Base-by-base conservation (phyloP, 2,329 filamentous ascomycete species). In the Lachnellula arida region DNA sequence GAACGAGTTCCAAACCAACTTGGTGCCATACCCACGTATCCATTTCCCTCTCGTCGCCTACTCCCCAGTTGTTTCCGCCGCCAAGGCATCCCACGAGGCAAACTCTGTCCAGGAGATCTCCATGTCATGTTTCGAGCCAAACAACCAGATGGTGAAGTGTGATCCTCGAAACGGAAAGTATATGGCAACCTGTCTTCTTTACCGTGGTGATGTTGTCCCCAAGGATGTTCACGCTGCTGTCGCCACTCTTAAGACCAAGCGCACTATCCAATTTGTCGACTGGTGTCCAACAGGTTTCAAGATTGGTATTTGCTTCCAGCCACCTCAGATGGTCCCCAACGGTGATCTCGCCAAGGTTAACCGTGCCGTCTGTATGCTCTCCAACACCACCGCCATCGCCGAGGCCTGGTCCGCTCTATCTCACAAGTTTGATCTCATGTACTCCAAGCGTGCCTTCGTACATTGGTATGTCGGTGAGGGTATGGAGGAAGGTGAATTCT, bases 101-200 rank as follows among this genome's bases (percentile, higher is more conserved):
- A 96, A 97, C 86, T 94, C 90, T 28, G 93, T 97, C 65, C 88
- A 91, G 78, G 94, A 97, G 82, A 97, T 97, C 81, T 95, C 91
- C 76, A 95, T 93, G 86, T 90, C 90, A 65, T 97, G 93, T 87
- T 99, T 99, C 80, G 93, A 99, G 85, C 91, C 93, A 69, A 89
- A 97, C 86, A 97, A 96, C 86, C 93, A 99, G 87, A 99, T 99
- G 93, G 93, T 99, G 75, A 96, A 96, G 84, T 99, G 93, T 74
- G 94, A 99, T 75, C 93, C 93, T 68, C 91, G 92, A 72, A 92
- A 95, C 76, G 93, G 93, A 78, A 99, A 99, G 84, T 99, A 99
- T 85, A 99, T 99, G 93, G 93, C 93, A 64, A 97, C 92, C 70
- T 97, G 92, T 77, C 78, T 99, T 78, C 81, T 99, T 74, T 99